phyloP scores from a whole-genome alignment of 2,329 filamentous ascomycete species.

The Pseudogymnoascus pannorum region DNA sequence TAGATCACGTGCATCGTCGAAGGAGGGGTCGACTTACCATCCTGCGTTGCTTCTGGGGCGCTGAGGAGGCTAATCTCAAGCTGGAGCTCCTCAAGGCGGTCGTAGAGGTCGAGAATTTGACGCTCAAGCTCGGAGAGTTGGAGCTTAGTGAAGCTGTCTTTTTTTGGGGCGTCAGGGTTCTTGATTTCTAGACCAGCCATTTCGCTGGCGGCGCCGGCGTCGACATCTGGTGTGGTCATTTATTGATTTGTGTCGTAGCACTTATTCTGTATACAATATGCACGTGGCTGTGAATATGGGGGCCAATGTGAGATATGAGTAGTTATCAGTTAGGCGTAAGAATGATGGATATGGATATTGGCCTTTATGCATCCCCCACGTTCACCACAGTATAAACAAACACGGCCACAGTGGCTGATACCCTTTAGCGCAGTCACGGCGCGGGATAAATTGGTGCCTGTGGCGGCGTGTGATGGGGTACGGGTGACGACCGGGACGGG shows the following conservation, averaged over 20 bases:
- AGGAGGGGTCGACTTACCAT: constrained; percentile 18
- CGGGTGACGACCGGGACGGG: background rate
- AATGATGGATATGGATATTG: background rate
- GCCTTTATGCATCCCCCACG: background rate
- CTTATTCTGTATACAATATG: background rate
- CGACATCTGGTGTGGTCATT: constrained; percentile 1
- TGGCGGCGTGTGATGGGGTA: constrained; percentile 8
- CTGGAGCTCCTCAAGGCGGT: constrained; percentile 62
- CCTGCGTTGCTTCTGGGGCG: constrained; percentile 30
- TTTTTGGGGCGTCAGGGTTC: background rate
- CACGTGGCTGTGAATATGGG: background rate
- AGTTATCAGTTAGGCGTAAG: background rate
- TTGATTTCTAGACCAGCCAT: constrained; percentile 5
- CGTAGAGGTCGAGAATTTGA: constrained; percentile 61
- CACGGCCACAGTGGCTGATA: constrained; percentile 7
- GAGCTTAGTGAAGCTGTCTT: constrained; percentile 28
- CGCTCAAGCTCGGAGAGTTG: constrained; percentile 60
- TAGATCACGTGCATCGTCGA: constrained; percentile 6
- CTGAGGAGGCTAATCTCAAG: constrained; percentile 63
- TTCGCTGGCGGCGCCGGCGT: background rate
- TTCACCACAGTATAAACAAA: background rate
- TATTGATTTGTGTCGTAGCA: background rate
- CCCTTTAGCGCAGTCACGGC: background rate
- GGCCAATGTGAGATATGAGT: background rate
- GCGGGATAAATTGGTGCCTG: constrained; percentile 7